These are phyloP conservation scores for Capsicum rhomboideum DNA, from an alignment of 257 asterid genomes.

Conservation along the genomic window DNA sequence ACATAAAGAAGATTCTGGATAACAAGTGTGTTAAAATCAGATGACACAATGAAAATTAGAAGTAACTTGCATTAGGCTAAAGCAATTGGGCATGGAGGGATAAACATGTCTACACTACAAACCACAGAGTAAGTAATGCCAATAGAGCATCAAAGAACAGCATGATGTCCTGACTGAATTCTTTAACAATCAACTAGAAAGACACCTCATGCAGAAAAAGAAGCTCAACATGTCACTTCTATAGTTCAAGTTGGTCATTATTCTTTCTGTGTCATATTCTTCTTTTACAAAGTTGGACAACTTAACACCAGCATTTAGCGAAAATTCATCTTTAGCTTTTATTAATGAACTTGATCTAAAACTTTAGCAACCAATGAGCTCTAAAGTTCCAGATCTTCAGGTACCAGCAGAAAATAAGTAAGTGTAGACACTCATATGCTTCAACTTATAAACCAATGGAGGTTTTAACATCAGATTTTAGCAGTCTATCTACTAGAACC, in stretches of 20 bases:
- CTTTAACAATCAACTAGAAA: neutral
- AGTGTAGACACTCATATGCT: neutral
- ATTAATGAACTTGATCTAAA: neutral
- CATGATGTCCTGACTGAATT: neutral
- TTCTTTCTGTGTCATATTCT: neutral
- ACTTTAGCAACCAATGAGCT: neutral
- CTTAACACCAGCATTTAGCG: neutral
- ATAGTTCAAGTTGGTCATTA: neutral
- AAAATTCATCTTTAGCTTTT: neutral
- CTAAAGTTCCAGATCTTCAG: neutral
- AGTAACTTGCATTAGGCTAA: neutral
- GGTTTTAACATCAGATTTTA: neutral
- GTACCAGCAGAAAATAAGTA: neutral
- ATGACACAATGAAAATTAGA: neutral
- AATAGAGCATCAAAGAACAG: neutral
- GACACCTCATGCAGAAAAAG: neutral
- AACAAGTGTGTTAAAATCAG: slow-evolving; percentile 11
- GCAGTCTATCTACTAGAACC: neutral
- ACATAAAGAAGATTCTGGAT: slow-evolving; percentile 82
- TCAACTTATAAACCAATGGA: neutral
- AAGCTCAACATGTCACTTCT: neutral
- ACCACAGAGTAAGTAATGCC: neutral
- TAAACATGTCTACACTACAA: neutral
- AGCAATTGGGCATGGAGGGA: neutral
- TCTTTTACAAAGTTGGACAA: neutral